These are phyloP conservation scores for Mycosarcoma mackinlayi DNA, from an alignment of 1,284 basidiomycete species.

Conservation along the genomic window DNA sequence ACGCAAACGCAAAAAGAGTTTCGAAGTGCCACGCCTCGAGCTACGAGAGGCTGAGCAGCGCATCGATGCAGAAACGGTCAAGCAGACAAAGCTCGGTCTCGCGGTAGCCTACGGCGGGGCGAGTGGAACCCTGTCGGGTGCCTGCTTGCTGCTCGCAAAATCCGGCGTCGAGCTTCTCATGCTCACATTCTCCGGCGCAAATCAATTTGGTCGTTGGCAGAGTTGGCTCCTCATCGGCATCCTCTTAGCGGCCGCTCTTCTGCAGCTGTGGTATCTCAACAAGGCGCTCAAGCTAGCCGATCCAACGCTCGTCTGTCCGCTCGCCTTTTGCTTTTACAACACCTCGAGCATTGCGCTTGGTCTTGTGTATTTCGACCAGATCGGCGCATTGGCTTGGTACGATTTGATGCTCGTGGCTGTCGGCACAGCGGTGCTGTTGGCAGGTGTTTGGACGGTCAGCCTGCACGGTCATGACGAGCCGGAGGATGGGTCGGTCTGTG, in stretches of 20 bases:
- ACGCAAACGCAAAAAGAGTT: conserved; percentile 30
- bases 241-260: conserved; percentile 78
- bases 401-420: conserved; percentile 81
- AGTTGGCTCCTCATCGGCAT: conserved; percentile 81
- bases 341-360: conserved; percentile 75
- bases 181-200: conserved; percentile 77
- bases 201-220: conserved; percentile 86
- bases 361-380: conserved; percentile 90
- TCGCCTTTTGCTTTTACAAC: conserved; percentile 97
- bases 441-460: conserved; percentile 87
- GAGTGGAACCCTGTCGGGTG: conserved; percentile 90
- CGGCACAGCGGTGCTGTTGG: conserved; percentile 82
- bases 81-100: conserved; percentile 75
- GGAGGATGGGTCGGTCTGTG: conserved; percentile 13
- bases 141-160: conserved; percentile 93
- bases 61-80: conserved; percentile 38
- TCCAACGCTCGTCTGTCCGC: conserved; percentile 89
- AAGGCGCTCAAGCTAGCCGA: conserved; percentile 79
- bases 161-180: conserved; percentile 90
- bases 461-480: conserved; percentile 56
- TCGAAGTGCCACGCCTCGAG: conserved; percentile 45
- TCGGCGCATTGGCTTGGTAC: conserved; percentile 77
- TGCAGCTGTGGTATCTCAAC: conserved; percentile 88
- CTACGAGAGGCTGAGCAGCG: conserved; percentile 29
- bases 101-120: conserved; percentile 89